Evolutionary conservation across 1,139 yeast species (phyloP), one percentile per base, ranked within the genome.

Genomic region (Blastobotrys illinoisensis): DNA sequence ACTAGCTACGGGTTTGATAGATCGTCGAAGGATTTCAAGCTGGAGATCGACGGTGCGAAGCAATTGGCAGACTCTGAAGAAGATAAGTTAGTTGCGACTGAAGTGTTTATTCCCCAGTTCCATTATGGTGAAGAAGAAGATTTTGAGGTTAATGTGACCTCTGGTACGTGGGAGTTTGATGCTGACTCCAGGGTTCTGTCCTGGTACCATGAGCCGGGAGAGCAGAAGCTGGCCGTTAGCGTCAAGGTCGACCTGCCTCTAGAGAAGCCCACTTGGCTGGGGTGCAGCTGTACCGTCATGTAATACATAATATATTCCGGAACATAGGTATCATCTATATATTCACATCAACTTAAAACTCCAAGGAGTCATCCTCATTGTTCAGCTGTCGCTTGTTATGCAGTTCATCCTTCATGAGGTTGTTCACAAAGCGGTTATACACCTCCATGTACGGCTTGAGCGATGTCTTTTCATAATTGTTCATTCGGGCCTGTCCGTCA

Each of bases 391-490:
- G 57, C 49, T 62, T 62, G 26, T 53, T 56, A n/a, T 56, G 56
- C 24, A 58, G 52, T 64, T 86, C 91, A 19, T 80, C 82, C 59
- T 79, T 80, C 36, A 83, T 67, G 55, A 90, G 71, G 1, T 69
- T 73, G 52, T 73, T 74, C 13, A 88, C 95, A 70, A 82, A 87
- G 51, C 73, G 74, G 44, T 81, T 79, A 69, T 91, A 93, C 57
- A 78, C 73, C n/a, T 83, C 84, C 32, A 89, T 79, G 63, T 86
- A 89, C 1, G 90, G 88, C 61, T 82, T 85, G 65, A 91, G 73
- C 36, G 85, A 76, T 0, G 97, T 88, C 62, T 81, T 81, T 56
- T 84, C 86, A 67, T 79, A 81, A 61, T 82, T 86, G 48, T 69
- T 67, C 5, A 67, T 58, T 49, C 72, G 65, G 21, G 57, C 61